phyloP scores from a whole-genome alignment of 2,329 filamentous ascomycete species.

The Endothia cerciana region DNA sequence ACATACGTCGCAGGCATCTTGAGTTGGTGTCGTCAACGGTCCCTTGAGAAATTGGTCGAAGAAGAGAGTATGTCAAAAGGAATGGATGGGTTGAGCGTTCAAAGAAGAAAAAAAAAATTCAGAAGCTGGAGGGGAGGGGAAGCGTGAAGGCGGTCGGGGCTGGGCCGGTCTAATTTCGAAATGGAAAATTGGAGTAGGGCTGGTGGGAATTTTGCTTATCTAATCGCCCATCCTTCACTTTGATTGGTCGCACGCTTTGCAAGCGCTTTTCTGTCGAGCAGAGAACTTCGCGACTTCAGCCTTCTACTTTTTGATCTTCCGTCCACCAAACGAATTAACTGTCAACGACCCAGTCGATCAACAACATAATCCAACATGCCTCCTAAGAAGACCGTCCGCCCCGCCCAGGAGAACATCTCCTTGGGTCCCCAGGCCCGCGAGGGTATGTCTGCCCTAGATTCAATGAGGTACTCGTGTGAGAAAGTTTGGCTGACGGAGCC shows the following conservation, averaged over 20 bases:
- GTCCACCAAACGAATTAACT: conserved; percentile 27
- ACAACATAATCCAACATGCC: conserved; percentile 69
- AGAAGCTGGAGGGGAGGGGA: conserved; percentile 11
- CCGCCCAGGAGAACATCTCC: conserved; percentile 96
- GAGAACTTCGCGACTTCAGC: conserved; percentile 18
- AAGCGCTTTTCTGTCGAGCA: conserved; percentile 13
- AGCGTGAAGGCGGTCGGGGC: conserved; percentile 2
- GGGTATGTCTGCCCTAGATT: conserved; percentile 60
- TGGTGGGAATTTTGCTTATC: conserved; percentile 21
- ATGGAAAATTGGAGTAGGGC: conserved; percentile 28
- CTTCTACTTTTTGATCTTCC: conserved; percentile 16
- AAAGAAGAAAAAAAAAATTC: conserved; percentile 22
- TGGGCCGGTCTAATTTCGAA: conserved; percentile 14
- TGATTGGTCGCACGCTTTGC: conserved; percentile 22
- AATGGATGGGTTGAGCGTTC: conserved; percentile 36
- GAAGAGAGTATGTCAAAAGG: conserved; percentile 9
- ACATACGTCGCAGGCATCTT: conserved; percentile 34
- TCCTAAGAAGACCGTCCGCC: conserved; percentile 79
- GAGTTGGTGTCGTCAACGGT: conserved; percentile 38
- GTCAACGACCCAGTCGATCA: conserved; percentile 32
- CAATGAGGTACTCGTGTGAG: neutral
- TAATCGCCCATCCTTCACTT: neutral
- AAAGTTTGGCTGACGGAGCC: conserved; percentile 29
- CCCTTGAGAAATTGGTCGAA: conserved; percentile 1
- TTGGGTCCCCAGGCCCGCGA: conserved; percentile 96